Percentiles rank a stretch among this genome's conserved stretches.
phyloP scores from a whole-genome alignment of 306 rosid genomes.

The Sicyos edulis region DNA sequence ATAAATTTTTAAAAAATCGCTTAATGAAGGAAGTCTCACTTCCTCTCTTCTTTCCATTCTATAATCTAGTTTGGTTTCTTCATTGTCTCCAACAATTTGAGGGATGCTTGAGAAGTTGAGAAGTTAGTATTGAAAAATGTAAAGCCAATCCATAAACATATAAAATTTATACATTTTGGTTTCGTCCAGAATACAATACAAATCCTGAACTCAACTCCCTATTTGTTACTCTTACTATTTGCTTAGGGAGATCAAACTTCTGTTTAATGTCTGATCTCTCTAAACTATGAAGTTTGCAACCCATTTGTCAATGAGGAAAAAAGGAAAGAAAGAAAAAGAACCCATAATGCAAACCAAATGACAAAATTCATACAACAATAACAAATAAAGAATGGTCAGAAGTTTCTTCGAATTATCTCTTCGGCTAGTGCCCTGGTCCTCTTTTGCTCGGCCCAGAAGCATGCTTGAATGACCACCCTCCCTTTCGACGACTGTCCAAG shows the following conservation, averaged over 20 bases:
- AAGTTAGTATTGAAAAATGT: not conserved
- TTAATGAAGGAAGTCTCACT: too few species aligned
- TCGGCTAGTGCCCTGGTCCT: conserved; percentile 23
- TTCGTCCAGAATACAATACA: not conserved
- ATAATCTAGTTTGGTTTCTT: too few species aligned
- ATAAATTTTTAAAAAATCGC: too few species aligned
- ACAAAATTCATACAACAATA: not conserved
- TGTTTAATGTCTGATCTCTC: not conserved
- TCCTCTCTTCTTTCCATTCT: too few species aligned
- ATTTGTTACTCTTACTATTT: not conserved
- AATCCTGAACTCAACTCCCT: not conserved
- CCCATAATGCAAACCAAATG: not conserved
- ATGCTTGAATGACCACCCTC: conserved; percentile 18
- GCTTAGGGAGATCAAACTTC: not conserved
- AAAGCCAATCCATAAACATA: not conserved
- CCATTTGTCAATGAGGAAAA: not conserved
- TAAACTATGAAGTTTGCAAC: not conserved
- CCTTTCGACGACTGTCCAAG: not conserved
- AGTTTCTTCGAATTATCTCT: not conserved
- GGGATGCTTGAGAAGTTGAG: not conserved
- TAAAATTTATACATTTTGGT: conserved; percentile 1
- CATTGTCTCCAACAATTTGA: too few species aligned
- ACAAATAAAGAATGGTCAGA: conserved; percentile 11
- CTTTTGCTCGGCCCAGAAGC: conserved; percentile 22
- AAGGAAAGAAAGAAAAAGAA: not conserved